These are phyloP conservation scores for Phytophthora agathidicida DNA, from an alignment of 352 stramenopile genomes.

Conservation along the genomic window DNA sequence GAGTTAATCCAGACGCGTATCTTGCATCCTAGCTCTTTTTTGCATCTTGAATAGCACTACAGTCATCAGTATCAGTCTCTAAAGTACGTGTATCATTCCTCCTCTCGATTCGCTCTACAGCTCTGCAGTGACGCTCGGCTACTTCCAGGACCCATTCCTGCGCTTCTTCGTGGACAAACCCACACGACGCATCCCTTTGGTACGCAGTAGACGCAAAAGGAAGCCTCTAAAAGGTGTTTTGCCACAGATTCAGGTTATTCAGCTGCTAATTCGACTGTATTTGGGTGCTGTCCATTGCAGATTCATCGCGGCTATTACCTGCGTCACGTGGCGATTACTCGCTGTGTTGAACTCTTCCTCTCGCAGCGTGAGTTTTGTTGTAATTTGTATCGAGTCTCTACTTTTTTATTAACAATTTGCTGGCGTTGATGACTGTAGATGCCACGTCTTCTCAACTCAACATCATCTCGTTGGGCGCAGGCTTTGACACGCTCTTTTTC, in stretches of 20 bases:
- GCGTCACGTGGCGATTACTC: slow-evolving; percentile 53
- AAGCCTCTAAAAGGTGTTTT: background rate
- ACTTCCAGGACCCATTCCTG: slow-evolving; percentile 60
- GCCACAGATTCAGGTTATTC: background rate
- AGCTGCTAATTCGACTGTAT: background rate
- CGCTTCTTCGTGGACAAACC: slow-evolving; percentile 53
- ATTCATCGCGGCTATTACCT: slow-evolving; percentile 76
- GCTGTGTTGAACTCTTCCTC: slow-evolving; percentile 55
- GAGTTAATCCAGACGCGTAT: background rate
- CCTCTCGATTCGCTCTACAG: slow-evolving; percentile 17
- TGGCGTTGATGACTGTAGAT: slow-evolving; percentile 1
- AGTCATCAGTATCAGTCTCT: slow-evolving; percentile 1
- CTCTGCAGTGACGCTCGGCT: slow-evolving; percentile 56
- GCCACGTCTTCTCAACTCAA: slow-evolving; percentile 28
- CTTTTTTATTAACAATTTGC: background rate
- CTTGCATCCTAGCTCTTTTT: background rate
- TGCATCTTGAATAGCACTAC: background rate
- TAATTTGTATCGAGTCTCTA: background rate
- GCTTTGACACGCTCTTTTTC: slow-evolving; percentile 75
- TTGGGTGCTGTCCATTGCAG: slow-evolving; percentile 20
- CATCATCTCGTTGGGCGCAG: slow-evolving; percentile 64
- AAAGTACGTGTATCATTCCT: slow-evolving; percentile 15
- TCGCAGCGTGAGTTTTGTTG: slow-evolving; percentile 9
- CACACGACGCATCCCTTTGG: slow-evolving; percentile 61
- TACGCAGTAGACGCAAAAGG: slow-evolving; percentile 16